A percentile compares a stretch with the other conserved stretches of the same genome.
Conservation (phyloP, 148 eudicot species). For the Spergularia bocconei region DNA sequence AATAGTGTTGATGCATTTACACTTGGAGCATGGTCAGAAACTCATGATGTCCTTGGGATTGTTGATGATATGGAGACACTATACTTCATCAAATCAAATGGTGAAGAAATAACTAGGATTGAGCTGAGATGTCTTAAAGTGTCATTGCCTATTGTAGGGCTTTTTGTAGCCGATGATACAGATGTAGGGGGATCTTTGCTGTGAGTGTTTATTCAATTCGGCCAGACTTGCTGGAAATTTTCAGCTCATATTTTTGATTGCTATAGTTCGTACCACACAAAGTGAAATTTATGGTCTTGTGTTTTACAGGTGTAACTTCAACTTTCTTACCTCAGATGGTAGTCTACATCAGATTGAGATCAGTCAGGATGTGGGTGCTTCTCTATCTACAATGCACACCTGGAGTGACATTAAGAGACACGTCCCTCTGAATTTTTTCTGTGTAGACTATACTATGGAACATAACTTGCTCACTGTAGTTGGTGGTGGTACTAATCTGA, state of each 20-base stretch:
- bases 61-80: conserved; percentile 61
- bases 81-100: conserved; percentile 80
- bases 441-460: conserved; percentile 56
- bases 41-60: conserved; percentile 82
- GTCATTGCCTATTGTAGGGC: conserved; percentile 53
- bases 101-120: conserved; percentile 82
- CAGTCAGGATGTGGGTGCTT: conserved; percentile 70
- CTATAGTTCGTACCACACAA: conserved; percentile 2
- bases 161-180: conserved; percentile 52
- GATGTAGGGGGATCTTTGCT: conserved; percentile 50
- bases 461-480: conserved; percentile 61
- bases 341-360: conserved; percentile 75
- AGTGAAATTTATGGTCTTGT: conserved; percentile 9
- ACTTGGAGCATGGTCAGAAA: conserved; percentile 86
- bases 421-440: conserved; percentile 45
- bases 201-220: conserved; percentile 46
- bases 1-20: conserved; percentile 41
- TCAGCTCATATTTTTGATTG: background rate
- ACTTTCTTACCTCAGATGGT: conserved; percentile 74
- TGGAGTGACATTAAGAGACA: conserved; percentile 48
- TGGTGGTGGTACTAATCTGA: conserved; percentile 46
- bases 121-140: conserved; percentile 57
- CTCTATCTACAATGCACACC: conserved; percentile 49
- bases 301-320: conserved; percentile 77
- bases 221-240: conserved; percentile 4